phyloP scores from a whole-genome alignment of 305 asterid species.

The Fraxinus dipetala region DNA sequence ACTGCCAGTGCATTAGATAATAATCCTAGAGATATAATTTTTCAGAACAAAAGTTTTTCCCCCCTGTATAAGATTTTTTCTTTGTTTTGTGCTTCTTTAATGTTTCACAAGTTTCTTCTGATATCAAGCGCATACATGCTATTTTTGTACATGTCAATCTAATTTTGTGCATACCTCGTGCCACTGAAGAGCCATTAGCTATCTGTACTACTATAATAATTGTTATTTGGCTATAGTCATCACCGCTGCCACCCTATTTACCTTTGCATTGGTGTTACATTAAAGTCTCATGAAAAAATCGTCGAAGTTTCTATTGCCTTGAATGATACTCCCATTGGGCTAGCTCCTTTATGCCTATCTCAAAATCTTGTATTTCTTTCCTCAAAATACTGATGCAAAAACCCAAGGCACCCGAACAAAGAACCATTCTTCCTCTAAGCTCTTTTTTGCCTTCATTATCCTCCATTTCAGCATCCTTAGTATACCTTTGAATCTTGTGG shows the following conservation, averaged over 20 bases:
- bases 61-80: neutral
- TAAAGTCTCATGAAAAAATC: neutral
- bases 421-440: constrained; percentile 27
- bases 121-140: neutral
- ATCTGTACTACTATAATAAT: neutral
- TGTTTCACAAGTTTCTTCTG: neutral
- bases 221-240: neutral
- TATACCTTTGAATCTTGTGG: constrained; percentile 9
- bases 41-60: neutral
- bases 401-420: constrained; percentile 38
- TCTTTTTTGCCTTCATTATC: constrained; percentile 30
- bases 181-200: neutral
- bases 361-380: constrained; percentile 39
- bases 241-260: neutral
- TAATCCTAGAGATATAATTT: neutral
- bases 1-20: neutral
- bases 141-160: neutral
- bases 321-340: constrained; percentile 39
- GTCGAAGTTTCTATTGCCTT: constrained; percentile 10
- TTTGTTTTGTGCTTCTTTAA: neutral
- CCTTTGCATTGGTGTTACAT: neutral
- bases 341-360: constrained; percentile 35
- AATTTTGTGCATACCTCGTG: neutral
- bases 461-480: constrained; percentile 18
- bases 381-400: constrained; percentile 50